Base-by-base conservation (phyloP, 2,329 filamentous ascomycete genomes). In the Talaromyces sp. region DNA sequence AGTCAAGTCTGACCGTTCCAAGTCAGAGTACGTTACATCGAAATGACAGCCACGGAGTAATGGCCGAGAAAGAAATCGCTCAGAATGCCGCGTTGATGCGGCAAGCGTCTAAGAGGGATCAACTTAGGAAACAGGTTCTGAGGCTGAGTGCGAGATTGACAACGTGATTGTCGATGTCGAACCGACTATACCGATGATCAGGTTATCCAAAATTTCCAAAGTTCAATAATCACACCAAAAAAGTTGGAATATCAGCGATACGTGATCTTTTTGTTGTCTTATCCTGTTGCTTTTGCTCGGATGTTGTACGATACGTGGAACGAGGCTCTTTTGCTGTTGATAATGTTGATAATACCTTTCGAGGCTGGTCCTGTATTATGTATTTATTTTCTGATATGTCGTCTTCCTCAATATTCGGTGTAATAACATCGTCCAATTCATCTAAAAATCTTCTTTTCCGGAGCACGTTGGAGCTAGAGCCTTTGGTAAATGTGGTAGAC, bases 191-290 rank as follows among this genome's bases (percentile, higher is more conserved):
- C 13, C 15, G 5, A 9, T 31, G 31, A 6, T 2, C 3, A 2
- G n/a, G 3, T 10, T 37, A 56, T 37, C 3, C 15, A 9, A 19
- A 6, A 7, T 11, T 17, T n/a, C 11, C 19, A 6, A 43, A 4
- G 15, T 39, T 11, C 17, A 33, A 33, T 11, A 3, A n/a, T 79
- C 73, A 80, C 39, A 78, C 66, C 52, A 81, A 65, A 71, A 81
- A 82, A 58, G 77, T 80, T 43, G 80, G 80, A 52, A 81, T 78
- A 70, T 81, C 77, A 65, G 76, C 78, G 43, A 79, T 74, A 50
- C 77, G 74, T 37, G 76, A 74, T 69, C 76, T 77, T 66, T 77
- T 78, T 61, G 72, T 66, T 62, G 69, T 68, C 50, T 60, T 19
- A 61, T 61, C 25, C 25, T 68, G 61, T 67, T 68, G 45, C 50